These are phyloP conservation scores for Picochlorum sp. DNA, from an alignment of 139 green algal genomes.

Conservation along the genomic window DNA sequence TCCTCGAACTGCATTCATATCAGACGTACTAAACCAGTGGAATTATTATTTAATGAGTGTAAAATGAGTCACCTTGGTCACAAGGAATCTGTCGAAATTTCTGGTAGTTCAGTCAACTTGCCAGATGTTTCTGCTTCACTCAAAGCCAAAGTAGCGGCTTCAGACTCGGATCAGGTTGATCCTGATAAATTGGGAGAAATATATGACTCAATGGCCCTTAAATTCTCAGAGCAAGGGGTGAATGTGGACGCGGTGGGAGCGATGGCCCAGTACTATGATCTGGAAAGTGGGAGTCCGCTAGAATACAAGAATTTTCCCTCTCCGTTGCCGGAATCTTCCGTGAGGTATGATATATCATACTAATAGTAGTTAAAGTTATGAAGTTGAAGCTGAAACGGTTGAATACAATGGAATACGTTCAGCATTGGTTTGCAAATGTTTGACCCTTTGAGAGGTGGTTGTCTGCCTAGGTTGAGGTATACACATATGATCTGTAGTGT, in stretches of 20 bases:
- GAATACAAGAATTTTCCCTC: slow-evolving; percentile 25
- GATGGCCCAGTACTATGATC: slow-evolving; percentile 25
- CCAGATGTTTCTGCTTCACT: slow-evolving; percentile 25
- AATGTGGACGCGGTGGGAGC: slow-evolving; percentile 22
- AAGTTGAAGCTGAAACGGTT: too few relatives aligned
- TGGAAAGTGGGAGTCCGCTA: slow-evolving; percentile 10
- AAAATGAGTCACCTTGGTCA: too few relatives aligned
- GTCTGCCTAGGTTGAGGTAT: too few relatives aligned
- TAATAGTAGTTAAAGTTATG: not conserved
- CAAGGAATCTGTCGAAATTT: too few relatives aligned
- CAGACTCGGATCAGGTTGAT: slow-evolving; percentile 14
- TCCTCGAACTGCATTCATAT: too few relatives aligned
- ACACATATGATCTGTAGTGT: too few relatives aligned
- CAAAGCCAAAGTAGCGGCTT: slow-evolving; percentile 19
- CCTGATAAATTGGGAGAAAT: slow-evolving; percentile 12
- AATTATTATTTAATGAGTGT: too few relatives aligned
- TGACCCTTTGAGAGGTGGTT: too few relatives aligned
- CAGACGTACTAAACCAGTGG: too few relatives aligned
- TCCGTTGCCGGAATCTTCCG: slow-evolving; percentile 19
- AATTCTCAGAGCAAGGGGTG: slow-evolving; percentile 18
- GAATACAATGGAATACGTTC: too few relatives aligned
- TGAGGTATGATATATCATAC: too few relatives aligned
- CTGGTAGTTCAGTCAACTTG: slow-evolving; percentile 2
- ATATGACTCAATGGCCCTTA: slow-evolving; percentile 25
- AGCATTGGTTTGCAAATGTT: too few relatives aligned